Evolutionary conservation across 495 filamentous ascomycete genomes (phyloP), one percentile per base, ranked within the genome.

Genomic region (Hypoxylon fuscum): DNA sequence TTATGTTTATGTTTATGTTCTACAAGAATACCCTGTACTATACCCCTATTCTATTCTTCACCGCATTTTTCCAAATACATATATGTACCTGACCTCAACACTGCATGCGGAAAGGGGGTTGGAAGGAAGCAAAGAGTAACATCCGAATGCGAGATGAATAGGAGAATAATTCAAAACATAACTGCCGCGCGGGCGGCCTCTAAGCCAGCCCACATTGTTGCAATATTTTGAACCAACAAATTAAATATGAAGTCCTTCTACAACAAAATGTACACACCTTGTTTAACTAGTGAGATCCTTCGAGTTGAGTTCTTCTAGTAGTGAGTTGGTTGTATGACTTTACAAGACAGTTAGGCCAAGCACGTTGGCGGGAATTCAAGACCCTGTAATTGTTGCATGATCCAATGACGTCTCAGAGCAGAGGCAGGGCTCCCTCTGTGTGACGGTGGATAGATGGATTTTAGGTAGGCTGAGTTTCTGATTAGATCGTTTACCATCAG

Each of bases 21-120:
- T 54, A 54, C 31, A 62, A 59, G 49, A 45, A 66, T 66, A 66
- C 57, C 63, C 63, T 66, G 63, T 66, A 66, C 63, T 43, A 62
- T 62, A 66, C 51, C 46, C 53, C 37, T 40, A 40, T 43, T n/a
- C n/a, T n/a, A n/a, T 17, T 58, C 46, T 51, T 58, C 53, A 20
- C 47, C 31, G 12, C 38, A 57, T 32, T 18, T 20, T 55, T 52
- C 27, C 32, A 47, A 53, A 22, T 14, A 46, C 10, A 18, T 46
- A 32, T 52, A 21, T 42, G n/a, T n/a, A n/a, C n/a, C n/a, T n/a
- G n/a, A 41, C 18, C 52, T 25, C 54, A 56, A 31, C 57, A 66
- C 27, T 42, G 37, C 41, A 49, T 54, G 48, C 34, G 35, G 27
- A 61, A 38, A 14, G 38, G 31, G 50, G 38, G 23, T 14, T 7